Conservation (phyloP, 495 filamentous ascomycete genomes). For the Astrothelium subdiscretum region DNA sequence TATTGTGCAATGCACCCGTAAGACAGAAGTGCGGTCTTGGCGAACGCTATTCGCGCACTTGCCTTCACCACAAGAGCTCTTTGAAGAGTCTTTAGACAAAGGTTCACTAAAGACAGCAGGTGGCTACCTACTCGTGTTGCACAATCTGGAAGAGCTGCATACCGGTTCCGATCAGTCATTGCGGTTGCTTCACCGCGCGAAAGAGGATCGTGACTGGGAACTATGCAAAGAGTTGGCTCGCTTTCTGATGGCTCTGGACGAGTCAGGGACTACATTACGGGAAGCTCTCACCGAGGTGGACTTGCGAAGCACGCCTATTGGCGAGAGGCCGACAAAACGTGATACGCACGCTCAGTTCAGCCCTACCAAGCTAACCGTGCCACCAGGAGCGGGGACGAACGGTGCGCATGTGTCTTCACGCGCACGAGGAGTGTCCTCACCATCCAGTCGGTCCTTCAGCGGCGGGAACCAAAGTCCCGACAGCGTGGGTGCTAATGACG, state of each 20-base stretch:
- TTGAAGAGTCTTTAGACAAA: slow-evolving; percentile 76
- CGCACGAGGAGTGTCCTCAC: background rate
- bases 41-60: slow-evolving; percentile 82
- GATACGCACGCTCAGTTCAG: background rate
- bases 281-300: slow-evolving; percentile 47
- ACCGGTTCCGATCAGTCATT: slow-evolving; percentile 62
- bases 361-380: background rate
- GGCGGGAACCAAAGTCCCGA: background rate
- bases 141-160: slow-evolving; percentile 82
- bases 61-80: slow-evolving; percentile 78
- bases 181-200: slow-evolving; percentile 68
- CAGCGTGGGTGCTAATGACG: background rate
- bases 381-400: background rate
- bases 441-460: background rate
- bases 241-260: slow-evolving; percentile 86
- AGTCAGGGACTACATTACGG: slow-evolving; percentile 67
- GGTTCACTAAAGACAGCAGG: slow-evolving; percentile 90
- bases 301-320: background rate
- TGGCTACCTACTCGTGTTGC: slow-evolving; percentile 89
- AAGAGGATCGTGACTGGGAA: slow-evolving; percentile 85
- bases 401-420: background rate
- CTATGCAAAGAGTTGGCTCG: slow-evolving; percentile 88
- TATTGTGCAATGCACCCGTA: slow-evolving; percentile 92
- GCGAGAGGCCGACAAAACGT: background rate
- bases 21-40: slow-evolving; percentile 94